These are phyloP conservation scores for Mycosphaerelloides madeirae DNA, from an alignment of 2,329 filamentous ascomycete species.

Conservation along the genomic window DNA sequence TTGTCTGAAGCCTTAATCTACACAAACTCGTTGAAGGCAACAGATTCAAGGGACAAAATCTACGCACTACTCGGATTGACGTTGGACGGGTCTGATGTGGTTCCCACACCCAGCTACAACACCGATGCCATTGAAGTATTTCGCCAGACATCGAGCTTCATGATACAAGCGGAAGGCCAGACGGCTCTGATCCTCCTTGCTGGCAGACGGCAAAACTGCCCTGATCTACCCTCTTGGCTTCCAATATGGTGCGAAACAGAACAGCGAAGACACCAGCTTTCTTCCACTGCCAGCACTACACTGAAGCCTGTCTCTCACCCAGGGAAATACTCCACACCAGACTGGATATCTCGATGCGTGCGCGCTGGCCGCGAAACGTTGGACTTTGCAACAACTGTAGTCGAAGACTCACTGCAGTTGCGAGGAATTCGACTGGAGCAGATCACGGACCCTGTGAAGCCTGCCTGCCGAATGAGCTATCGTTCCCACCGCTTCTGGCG, in stretches of 20 bases:
- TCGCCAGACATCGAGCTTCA: background rate
- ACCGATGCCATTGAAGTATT: background rate
- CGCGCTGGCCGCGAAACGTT: too few species aligned
- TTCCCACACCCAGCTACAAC: background rate
- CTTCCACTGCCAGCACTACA: too few species aligned
- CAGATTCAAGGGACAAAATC: constrained; percentile 3
- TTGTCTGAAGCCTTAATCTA: background rate
- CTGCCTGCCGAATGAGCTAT: too few species aligned
- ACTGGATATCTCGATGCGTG: too few species aligned
- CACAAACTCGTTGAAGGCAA: background rate
- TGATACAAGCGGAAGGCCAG: constrained; percentile 2
- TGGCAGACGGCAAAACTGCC: background rate
- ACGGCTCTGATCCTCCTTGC: constrained; percentile 1
- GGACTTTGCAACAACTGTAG: too few species aligned
- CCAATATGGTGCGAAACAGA: background rate
- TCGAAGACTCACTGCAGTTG: too few species aligned
- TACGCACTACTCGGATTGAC: background rate
- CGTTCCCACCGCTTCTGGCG: too few species aligned
- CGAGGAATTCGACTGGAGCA: too few species aligned
- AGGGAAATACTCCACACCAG: too few species aligned
- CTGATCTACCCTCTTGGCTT: background rate
- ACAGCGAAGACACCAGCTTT: too few species aligned
- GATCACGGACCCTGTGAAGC: too few species aligned
- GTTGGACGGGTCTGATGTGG: background rate
- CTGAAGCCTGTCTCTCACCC: too few species aligned